Percentiles rank a stretch among this genome's conserved stretches.
phyloP scores from a whole-genome alignment of 1,139 yeast species.

The Ogataea hybrid region DNA sequence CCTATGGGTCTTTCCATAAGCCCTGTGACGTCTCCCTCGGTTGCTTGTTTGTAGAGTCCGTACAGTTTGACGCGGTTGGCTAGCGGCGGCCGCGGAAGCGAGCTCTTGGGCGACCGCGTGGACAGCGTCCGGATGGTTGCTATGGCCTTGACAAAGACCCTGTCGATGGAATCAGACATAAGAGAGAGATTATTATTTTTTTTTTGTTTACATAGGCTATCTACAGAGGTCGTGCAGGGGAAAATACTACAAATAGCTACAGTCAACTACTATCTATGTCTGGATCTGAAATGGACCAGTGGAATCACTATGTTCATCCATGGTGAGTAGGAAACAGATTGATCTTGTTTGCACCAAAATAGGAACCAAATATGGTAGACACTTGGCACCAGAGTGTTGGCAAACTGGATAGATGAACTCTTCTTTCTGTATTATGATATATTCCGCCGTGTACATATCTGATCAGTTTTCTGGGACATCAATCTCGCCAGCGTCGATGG shows the following conservation, averaged over 20 bases:
- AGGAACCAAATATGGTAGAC: slow-evolving; percentile 72
- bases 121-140: slow-evolving; percentile 74
- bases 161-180: slow-evolving; percentile 57
- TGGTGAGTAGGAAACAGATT: slow-evolving; percentile 73
- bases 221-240: slow-evolving; percentile 2
- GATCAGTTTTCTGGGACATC: slow-evolving; percentile 88
- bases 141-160: slow-evolving; percentile 79
- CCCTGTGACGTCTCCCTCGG: slow-evolving; percentile 78
- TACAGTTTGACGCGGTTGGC: slow-evolving; percentile 67
- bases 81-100: slow-evolving; percentile 78
- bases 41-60: slow-evolving; percentile 85
- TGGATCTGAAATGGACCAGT: slow-evolving; percentile 68
- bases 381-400: slow-evolving; percentile 95
- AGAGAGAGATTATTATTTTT: slow-evolving; percentile 1
- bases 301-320: slow-evolving; percentile 17
- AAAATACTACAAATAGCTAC: background rate
- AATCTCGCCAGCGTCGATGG: slow-evolving; percentile 96
- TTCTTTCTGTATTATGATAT: slow-evolving; percentile 24
- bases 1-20: slow-evolving; percentile 68
- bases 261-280: slow-evolving; percentile 29
- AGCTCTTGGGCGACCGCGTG: slow-evolving; percentile 63
- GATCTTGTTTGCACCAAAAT: slow-evolving; percentile 95
- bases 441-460: slow-evolving; percentile 21
- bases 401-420: slow-evolving; percentile 47
- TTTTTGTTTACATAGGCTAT: slow-evolving; percentile 13